Evolutionary conservation across 805 yeast species (phyloP), one percentile per base, ranked within the genome.

Genomic region (Candida nonsorbophila): DNA sequence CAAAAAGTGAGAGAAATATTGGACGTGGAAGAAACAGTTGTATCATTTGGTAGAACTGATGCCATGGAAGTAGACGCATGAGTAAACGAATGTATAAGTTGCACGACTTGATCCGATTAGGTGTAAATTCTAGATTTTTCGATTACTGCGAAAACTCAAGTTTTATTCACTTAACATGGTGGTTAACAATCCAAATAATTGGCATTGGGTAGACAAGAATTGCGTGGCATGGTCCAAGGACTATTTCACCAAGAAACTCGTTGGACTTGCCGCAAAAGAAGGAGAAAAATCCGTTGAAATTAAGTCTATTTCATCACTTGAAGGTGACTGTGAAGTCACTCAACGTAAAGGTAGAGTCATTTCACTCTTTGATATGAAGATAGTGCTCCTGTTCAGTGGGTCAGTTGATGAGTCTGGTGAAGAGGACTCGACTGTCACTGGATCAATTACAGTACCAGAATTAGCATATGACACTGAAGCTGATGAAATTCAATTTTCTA

Each of bases 131-230:
- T 40, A 39, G 45, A 41, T 32, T 33, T 15, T 41, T 41, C 46
- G 22, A 41, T 25, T 11, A 6, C 23, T 25, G 20, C 10, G 10
- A 18, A 10, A 10, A 8, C 9, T 10, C 22, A 7, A 14, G 21
- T 14, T 15, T 15, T 15, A 4, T 27, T 27, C 7, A 13, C 17
- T 13, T 12, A 47, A 30, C 21, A 90, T 90, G 97, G 97, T 84
- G 22, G 88, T 92, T 18, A 82, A 86, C 61, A 92, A 90, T 70
- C 97, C 97, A 22, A 92, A 92, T 59, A 90, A 90, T 64, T 90
- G 98, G 98, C 98, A 92, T 69, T 92, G 97, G 97, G 97, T 88
- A 39, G 97, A 90, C 62, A 90, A 90, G 58, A 92, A 92, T 67
- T 92, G 98, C 62, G 72, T 90, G 33, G 79, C 75, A 33, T 92